These are phyloP conservation scores for Alternaria incomplexa DNA, from an alignment of 2,329 filamentous ascomycete species.

Conservation along the genomic window DNA sequence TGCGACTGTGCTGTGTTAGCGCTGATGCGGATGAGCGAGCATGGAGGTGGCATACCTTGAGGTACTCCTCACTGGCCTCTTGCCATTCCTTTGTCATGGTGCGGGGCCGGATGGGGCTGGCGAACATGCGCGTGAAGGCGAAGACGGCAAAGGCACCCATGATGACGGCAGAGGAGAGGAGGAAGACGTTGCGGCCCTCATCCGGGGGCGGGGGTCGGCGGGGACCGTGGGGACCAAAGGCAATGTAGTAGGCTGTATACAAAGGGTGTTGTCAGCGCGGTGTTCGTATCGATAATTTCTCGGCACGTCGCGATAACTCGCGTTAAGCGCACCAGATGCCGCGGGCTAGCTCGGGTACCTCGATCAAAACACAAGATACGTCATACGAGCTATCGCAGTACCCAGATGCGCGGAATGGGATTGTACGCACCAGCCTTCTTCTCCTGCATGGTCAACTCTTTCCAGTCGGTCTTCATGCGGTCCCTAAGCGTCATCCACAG, in stretches of 20 bases:
- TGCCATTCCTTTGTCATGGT: slow-evolving; percentile 99
- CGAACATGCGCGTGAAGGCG: slow-evolving; percentile 71
- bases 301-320: slow-evolving; percentile 16
- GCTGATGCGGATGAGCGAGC: slow-evolving; percentile 4
- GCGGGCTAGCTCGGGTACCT: slow-evolving; percentile 27
- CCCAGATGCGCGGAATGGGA: slow-evolving; percentile 16
- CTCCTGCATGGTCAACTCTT: slow-evolving; percentile 92
- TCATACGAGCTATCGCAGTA: slow-evolving; percentile 30
- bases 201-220: slow-evolving; percentile 82
- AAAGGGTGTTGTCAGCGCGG: slow-evolving; percentile 27
- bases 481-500: slow-evolving; percentile 98
- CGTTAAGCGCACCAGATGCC: slow-evolving; percentile 15
- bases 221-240: slow-evolving; percentile 95
- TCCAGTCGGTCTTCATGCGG: slow-evolving; percentile 98
- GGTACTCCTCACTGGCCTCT: slow-evolving; percentile 91
- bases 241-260: slow-evolving; percentile 93
- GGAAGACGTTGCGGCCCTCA: slow-evolving; percentile 79
- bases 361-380: slow-evolving; percentile 34
- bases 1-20: slow-evolving; percentile 39
- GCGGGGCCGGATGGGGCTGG: slow-evolving; percentile 67
- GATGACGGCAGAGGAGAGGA: slow-evolving; percentile 74
- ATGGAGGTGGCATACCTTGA: slow-evolving; percentile 71
- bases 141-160: slow-evolving; percentile 74
- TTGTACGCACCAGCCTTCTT: slow-evolving; percentile 94
- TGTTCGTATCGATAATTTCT: slow-evolving; percentile 14